A percentile compares a stretch with the other conserved stretches of the same genome.
Evolutionary conservation across 768 basidiomycete species (phyloP).

Genomic region (Rhizopogon vulgaris): DNA sequence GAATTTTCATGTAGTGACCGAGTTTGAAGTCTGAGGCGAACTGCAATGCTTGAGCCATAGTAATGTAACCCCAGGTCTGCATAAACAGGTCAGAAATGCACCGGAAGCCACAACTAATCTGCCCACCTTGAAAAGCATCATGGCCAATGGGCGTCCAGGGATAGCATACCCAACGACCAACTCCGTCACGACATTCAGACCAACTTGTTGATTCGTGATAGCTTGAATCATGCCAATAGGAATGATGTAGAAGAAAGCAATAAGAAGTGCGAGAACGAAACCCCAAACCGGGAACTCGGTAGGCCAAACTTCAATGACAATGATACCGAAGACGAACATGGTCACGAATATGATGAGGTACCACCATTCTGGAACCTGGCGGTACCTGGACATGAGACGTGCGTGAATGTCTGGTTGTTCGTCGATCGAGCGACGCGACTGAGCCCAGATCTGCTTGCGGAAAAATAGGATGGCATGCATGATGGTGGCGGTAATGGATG

Average conservation of each 20-base stretch:
- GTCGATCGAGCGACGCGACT: constrained; percentile 43
- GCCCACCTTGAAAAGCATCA: constrained; percentile 73
- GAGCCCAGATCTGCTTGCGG: constrained; percentile 49
- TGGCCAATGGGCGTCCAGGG: constrained; percentile 63
- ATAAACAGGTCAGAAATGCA: constrained; percentile 10
- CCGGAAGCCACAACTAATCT: constrained; percentile 14
- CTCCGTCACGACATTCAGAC: constrained; percentile 65
- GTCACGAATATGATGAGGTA: constrained; percentile 38
- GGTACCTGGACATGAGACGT: constrained; percentile 52
- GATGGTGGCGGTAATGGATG: constrained; percentile 34
- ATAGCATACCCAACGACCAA: constrained; percentile 55
- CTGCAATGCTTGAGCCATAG: constrained; percentile 58
- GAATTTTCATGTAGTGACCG: constrained; percentile 69
- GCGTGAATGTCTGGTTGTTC: constrained; percentile 58
- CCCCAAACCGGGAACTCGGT: constrained; percentile 42
- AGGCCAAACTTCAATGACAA: constrained; percentile 61
- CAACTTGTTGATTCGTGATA: constrained; percentile 75
- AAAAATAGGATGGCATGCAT: constrained; percentile 45
- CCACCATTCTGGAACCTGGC: constrained; percentile 58
- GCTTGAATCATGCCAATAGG: constrained; percentile 77
- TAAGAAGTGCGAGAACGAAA: constrained; percentile 33
- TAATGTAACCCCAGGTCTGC: constrained; percentile 61
- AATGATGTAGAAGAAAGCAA: constrained; percentile 60
- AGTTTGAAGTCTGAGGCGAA: constrained; percentile 74
- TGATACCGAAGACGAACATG: constrained; percentile 55